A percentile compares a stretch with the other conserved stretches of the same genome.
Evolutionary conservation across 1,139 yeast genomes (phyloP).

Genomic region (Blastobotrys aristatus): DNA sequence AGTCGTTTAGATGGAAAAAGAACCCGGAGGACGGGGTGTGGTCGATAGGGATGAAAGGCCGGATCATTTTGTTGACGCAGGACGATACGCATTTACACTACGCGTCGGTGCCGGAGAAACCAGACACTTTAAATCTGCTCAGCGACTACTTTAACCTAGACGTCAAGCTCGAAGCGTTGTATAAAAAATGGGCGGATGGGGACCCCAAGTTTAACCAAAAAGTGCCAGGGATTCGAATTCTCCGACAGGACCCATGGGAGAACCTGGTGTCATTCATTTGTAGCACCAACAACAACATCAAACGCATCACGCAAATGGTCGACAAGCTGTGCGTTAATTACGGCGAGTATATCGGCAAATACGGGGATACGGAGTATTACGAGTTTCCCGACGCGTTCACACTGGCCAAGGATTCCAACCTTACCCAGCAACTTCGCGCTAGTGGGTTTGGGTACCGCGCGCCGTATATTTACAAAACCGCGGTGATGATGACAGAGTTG

Average conservation of each 20-base stretch:
- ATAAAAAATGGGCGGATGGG: conserved; percentile 53
- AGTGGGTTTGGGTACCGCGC: conserved; percentile 93
- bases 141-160: conserved; percentile 67
- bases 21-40: conserved; percentile 28
- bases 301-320: conserved; percentile 91
- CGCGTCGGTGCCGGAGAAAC: conserved; percentile 24
- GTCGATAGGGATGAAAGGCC: conserved; percentile 35
- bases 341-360: conserved; percentile 56
- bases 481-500: conserved; percentile 42
- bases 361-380: conserved; percentile 56
- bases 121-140: conserved; percentile 39
- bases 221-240: conserved; percentile 71
- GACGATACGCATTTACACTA: conserved; percentile 32
- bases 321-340: conserved; percentile 67
- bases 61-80: conserved; percentile 35
- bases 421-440: conserved; percentile 44
- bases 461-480: conserved; percentile 76
- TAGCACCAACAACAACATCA: conserved; percentile 92
- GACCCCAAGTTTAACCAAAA: conserved; percentile 47
- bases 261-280: conserved; percentile 85
- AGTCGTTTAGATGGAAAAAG: conserved; percentile 42
- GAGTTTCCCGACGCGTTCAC: conserved; percentile 67
- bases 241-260: conserved; percentile 97
- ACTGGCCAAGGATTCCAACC: conserved; percentile 39
- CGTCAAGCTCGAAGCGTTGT: conserved; percentile 49